Conservation (phyloP, 495 filamentous ascomycete species). For the Penicillium atrosanguineum region DNA sequence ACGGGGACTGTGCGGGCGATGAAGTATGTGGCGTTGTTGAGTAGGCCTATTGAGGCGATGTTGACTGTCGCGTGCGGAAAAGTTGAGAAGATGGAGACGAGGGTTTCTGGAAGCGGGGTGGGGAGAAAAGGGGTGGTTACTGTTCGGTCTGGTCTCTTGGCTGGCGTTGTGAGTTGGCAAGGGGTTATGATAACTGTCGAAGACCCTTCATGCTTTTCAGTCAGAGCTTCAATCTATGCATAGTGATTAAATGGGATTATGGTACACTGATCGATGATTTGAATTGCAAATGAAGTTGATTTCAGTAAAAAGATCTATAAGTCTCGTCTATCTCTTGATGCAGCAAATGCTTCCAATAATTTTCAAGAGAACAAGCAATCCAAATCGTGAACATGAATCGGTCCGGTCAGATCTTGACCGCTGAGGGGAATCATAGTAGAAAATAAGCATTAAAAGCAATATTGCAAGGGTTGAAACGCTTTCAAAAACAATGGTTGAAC, state of each 20-base stretch:
- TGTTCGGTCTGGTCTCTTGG: no score
- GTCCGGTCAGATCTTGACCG: not conserved
- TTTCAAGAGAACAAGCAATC: not conserved
- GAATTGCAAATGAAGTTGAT: not conserved
- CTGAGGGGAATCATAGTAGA: slow-evolving; percentile 8
- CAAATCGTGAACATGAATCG: not conserved
- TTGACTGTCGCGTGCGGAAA: slow-evolving; percentile 40
- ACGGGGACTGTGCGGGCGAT: slow-evolving; percentile 10
- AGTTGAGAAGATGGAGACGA: no score
- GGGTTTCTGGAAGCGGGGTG: no score
- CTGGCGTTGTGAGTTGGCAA: no score
- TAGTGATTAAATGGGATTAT: no score
- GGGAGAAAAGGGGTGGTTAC: no score
- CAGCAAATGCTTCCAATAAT: slow-evolving; percentile 1
- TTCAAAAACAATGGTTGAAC: not conserved
- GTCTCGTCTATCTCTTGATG: not conserved
- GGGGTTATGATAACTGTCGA: no score
- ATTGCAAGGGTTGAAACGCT: not conserved
- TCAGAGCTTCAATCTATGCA: no score
- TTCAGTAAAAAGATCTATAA: not conserved
- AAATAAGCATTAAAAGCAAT: slow-evolving; percentile 8
- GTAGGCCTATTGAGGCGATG: slow-evolving; percentile 29
- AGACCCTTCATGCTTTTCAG: no score
- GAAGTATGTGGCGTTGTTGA: slow-evolving; percentile 29
- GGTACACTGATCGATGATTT: not conserved